These are phyloP conservation scores for Apiotrichum akiyoshidainum DNA, from an alignment of 1,284 basidiomycete genomes.

Conservation along the genomic window DNA sequence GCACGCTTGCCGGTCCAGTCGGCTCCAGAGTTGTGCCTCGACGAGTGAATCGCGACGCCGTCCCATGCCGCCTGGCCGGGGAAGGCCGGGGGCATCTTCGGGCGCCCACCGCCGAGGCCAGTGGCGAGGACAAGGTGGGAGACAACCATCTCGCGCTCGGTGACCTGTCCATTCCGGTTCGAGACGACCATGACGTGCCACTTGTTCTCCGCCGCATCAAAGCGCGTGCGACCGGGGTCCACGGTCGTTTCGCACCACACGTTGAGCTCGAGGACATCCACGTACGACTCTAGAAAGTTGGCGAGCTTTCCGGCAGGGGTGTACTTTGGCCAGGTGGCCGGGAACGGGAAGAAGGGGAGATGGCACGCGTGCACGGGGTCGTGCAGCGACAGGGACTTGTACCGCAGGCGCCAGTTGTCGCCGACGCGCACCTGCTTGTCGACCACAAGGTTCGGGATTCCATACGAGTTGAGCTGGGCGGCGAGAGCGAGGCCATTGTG, in stretches of 20 bases:
- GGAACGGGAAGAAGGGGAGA: constrained; percentile 34
- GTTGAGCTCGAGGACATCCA: constrained; percentile 62
- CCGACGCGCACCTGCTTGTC: constrained; percentile 59
- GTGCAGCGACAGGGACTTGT: constrained; percentile 60
- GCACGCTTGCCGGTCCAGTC: constrained; percentile 61
- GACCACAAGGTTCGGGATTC: constrained; percentile 57
- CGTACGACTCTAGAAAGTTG: constrained; percentile 67
- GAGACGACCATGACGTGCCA: constrained; percentile 59
- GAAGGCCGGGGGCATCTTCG: constrained; percentile 53
- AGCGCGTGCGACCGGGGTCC: constrained; percentile 49
- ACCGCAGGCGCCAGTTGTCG: constrained; percentile 60
- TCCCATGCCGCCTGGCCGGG: constrained; percentile 57
- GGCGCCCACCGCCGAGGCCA: constrained; percentile 59
- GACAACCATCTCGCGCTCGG: constrained; percentile 56
- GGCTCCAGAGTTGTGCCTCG: constrained; percentile 54
- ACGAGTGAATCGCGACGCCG: constrained; percentile 60
- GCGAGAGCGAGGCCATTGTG: constrained; percentile 64
- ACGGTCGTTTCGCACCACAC: constrained; percentile 62
- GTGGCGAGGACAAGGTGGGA: constrained; percentile 57
- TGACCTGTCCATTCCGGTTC: constrained; percentile 47
- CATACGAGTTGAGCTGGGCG: constrained; percentile 60
- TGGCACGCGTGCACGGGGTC: constrained; percentile 57
- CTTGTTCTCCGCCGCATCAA: constrained; percentile 54
- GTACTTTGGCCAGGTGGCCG: constrained; percentile 37
- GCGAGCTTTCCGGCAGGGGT: constrained; percentile 57